A percentile compares a stretch with the other conserved stretches of the same genome.
Evolutionary conservation across 108 stramenopile genomes (phyloP).

Genomic region (Skeletonema potamos): DNA sequence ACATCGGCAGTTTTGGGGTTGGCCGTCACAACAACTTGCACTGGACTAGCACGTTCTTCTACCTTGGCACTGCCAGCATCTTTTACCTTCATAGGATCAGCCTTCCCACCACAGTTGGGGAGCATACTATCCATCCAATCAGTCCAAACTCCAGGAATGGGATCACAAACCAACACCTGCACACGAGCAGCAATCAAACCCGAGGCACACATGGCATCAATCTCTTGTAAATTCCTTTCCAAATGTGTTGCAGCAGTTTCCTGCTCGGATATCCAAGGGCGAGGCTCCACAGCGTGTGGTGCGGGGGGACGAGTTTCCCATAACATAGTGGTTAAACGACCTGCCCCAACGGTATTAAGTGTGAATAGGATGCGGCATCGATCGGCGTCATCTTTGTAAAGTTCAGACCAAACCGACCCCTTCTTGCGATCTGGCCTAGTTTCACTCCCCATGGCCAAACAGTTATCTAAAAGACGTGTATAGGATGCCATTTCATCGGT

Average conservation of each 20-base stretch:
- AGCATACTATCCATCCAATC: conserved; percentile 87
- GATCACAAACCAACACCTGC: conserved; percentile 84
- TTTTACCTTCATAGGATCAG: conserved; percentile 47
- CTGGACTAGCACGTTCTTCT: conserved; percentile 82
- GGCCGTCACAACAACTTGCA: conserved; percentile 84
- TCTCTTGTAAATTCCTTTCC: conserved; percentile 78
- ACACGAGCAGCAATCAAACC: conserved; percentile 81
- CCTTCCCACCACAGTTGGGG: conserved; percentile 74
- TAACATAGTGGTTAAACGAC: conserved; percentile 78
- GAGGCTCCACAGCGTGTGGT: conserved; percentile 56
- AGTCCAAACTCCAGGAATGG: conserved; percentile 80
- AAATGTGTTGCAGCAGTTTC: conserved; percentile 84
- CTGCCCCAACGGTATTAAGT: conserved; percentile 84
- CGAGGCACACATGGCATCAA: conserved; percentile 86
- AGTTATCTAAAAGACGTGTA: conserved; percentile 71
- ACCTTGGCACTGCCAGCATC: conserved; percentile 36
- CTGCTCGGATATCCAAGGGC: conserved; percentile 84
- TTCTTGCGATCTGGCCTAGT: conserved; percentile 51
- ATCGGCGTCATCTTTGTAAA: conserved; percentile 61
- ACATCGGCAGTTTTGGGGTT: conserved; percentile 77
- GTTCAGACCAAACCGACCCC: conserved; percentile 70
- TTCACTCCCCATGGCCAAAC: conserved; percentile 80
- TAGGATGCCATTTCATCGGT: conserved; percentile 45
- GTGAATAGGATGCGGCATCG: conserved; percentile 85
- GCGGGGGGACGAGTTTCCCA: conserved; percentile 83